Evolutionary conservation across 257 asterid genomes (phyloP).

Genomic region (Lithospermum erythrorhizon): DNA sequence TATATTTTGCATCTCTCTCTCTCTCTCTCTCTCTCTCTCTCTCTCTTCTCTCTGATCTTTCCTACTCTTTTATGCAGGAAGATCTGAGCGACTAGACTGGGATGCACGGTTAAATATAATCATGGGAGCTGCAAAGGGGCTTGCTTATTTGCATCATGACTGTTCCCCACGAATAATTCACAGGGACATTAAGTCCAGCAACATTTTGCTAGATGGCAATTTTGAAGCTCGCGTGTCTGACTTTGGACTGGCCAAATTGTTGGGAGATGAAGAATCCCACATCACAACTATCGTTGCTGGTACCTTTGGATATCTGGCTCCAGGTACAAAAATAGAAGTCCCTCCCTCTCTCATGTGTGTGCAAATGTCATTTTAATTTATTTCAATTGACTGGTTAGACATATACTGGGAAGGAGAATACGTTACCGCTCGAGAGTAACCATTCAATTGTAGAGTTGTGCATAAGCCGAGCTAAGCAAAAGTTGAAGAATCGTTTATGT

Average conservation of each 20-base stretch:
- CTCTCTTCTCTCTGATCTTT: not conserved
- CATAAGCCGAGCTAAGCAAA: not conserved
- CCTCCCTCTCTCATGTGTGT: not conserved
- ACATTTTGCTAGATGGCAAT: slow-evolving; percentile 80
- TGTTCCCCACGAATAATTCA: slow-evolving; percentile 92
- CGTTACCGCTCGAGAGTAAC: not conserved
- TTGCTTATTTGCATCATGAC: slow-evolving; percentile 90
- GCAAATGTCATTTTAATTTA: too few species aligned
- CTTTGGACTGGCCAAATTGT: slow-evolving; percentile 86
- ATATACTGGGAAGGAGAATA: not conserved
- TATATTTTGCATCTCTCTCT: not conserved
- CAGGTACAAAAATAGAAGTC: slow-evolving; percentile 37
- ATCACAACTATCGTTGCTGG: slow-evolving; percentile 97
- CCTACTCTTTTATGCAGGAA: slow-evolving; percentile 30
- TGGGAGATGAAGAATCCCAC: slow-evolving; percentile 93
- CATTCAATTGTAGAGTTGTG: not conserved
- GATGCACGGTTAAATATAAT: slow-evolving; percentile 74
- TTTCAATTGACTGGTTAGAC: too few species aligned
- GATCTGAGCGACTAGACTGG: slow-evolving; percentile 84
- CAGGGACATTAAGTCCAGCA: slow-evolving; percentile 91
- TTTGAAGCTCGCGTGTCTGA: slow-evolving; percentile 91
- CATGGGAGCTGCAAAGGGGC: slow-evolving; percentile 91
- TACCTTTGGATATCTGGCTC: slow-evolving; percentile 93
- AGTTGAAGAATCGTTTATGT: too few species aligned
- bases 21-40: too few species aligned